Evolutionary conservation across 805 yeast species (phyloP), one percentile per base, ranked within the genome.

Genomic region (Debaryomyces castellii): DNA sequence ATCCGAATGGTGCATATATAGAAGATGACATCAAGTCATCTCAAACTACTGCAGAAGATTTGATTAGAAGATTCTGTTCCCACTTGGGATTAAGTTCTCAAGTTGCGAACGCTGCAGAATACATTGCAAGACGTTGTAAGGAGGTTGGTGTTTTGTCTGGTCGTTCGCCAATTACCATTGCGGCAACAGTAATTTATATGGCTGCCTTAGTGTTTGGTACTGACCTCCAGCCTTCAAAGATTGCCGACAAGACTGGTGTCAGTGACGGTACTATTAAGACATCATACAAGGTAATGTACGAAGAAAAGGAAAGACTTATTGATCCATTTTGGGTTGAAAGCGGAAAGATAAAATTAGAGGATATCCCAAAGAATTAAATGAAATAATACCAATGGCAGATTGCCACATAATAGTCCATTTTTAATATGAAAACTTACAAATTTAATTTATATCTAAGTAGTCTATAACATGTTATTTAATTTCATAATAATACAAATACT

Each of bases 231-330:
- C 91, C 96, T 0, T 69, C 85, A 1, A 86, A 82, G 58, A 92
- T 94, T 46, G 88, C 96, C 10, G 96, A 89, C 54, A 87, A 87
- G 56, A 81, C 97, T 14, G 98, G 97, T 55, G 98, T 94, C 16
- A 87, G 96, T 58, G 99, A 94, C 62, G 97, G 98, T 54, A 94
- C 99, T 1, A 91, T 94, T 57, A 89, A 94, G 65, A 88, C 97
- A 1, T 84, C 94, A 37, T 94, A 89, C 63, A 87, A 87, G 63
- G 83, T 84, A 36, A 72, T 94, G 66, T 85, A 80, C 60, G 90
- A 87, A 50, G 89, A 86, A 49, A 80, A 79, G 55, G 72, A 67
- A 34, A 63, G 66, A 54, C 76, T 90, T 39, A 77, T 90, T n/a
- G 92, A 88, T 58, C 87, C 86, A 20, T 70, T 72, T 47, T 87